These are phyloP conservation scores for Magnolia kwangsiensis DNA, from an alignment of 164 flowering plant species.

Conservation along the genomic window DNA sequence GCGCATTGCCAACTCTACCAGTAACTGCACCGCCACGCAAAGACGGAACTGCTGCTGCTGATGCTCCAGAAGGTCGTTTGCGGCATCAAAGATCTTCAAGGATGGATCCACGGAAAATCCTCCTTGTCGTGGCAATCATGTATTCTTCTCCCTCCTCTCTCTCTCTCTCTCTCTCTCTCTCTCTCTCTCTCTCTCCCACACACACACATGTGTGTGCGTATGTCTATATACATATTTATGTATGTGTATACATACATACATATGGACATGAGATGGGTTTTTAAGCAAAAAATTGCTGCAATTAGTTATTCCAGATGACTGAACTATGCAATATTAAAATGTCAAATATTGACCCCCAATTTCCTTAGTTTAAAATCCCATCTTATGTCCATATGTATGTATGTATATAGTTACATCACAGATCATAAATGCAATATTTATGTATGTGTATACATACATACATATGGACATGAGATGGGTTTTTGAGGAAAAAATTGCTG, in stretches of 20 bases:
- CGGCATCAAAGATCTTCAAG: conserved; percentile 77
- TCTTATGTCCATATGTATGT: no score
- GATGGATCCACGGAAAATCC: conserved; percentile 95
- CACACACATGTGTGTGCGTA: not conserved
- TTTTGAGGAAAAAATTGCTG: no score
- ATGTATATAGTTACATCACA: no score
- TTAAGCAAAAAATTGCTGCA: no score
- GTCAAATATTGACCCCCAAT: no score
- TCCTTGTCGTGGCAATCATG: conserved; percentile 90
- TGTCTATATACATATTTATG: not conserved
- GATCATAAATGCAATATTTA: no score
- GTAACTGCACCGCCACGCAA: conserved; percentile 93
- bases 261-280: no score
- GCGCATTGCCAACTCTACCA: conserved; percentile 86
- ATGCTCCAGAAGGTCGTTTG: conserved; percentile 60
- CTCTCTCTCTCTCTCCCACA: not conserved
- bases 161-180: conserved; percentile 8
- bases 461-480: no score
- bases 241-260: not conserved
- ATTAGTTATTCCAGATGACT: no score
- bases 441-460: no score
- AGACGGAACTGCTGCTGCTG: conserved; percentile 58
- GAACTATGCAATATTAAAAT: no score
- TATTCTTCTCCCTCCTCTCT: conserved; percentile 24
- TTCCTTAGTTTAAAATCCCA: no score